Evolutionary conservation across 176 grass and related monocot species (phyloP), one percentile per base, ranked within the genome.

Genomic region (Cocos nucifera): DNA sequence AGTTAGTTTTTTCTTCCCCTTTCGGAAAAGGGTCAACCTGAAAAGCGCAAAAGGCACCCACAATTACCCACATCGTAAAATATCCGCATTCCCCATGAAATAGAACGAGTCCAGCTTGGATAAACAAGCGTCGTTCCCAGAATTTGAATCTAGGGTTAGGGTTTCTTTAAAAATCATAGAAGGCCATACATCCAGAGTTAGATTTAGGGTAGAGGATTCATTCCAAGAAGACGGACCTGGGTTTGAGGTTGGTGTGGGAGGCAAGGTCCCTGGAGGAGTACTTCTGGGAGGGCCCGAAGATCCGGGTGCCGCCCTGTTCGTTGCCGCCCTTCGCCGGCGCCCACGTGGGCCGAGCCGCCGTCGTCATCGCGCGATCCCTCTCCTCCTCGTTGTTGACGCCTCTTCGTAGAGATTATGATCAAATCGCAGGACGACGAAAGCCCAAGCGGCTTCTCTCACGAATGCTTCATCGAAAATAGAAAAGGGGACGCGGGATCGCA

Each of bases 301-400:
- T 92, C 59, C 88, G 78, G 3, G 87, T 92, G 21, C 93, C 93
- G 0, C 87, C 93, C 70, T 98, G 93, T 73, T 98, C 93, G 82
- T 98, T 92, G 5, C 93, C 88, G 17, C 93, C 93, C 81, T 98
- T 98, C 14, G 93, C 92, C 48, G 92, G 92, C 1, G 92, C 87
- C 92, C 92, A 97, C 17, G 87, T 91, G 17, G 92, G 92, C 17
- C 92, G 81, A 50, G 92, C 92, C 26, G 92, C 93, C 56, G 93
- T 92, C 57, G 93, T 89, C 93, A 98, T 98, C 58, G 49, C 49
- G 28, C 2, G 19, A 2, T 15, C 49, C 54, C 51, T 51, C 19
- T 59, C 65, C 8, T 39, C 35, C 35, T 10, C 9, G 8, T 12
- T 0, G 35, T 39, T 8, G 8, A 39, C 9, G 9, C 62, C 87